Conservation (phyloP, 805 yeast species). For the Metschnikowia matae region DNA sequence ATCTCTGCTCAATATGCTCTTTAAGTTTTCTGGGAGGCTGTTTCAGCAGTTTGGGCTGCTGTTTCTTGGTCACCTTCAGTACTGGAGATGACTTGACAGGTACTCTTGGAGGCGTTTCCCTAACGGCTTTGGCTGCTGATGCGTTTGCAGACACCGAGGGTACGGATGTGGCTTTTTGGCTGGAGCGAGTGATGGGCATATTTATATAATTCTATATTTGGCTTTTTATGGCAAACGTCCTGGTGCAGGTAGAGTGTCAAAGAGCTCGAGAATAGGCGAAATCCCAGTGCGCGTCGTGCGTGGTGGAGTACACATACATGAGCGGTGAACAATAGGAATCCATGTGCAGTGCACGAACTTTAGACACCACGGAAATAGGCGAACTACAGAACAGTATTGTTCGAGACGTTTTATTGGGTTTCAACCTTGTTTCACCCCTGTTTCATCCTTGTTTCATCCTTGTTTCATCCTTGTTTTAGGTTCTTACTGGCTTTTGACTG, state of each 20-base stretch:
- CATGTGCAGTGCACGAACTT: too few relatives aligned
- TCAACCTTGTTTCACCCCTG: too few relatives aligned
- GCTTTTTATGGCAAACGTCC: neutral
- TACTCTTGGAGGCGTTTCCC: neutral
- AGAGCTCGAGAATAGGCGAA: neutral
- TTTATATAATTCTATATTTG: neutral
- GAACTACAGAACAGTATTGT: too few relatives aligned
- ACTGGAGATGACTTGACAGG: neutral
- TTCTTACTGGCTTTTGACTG: too few relatives aligned
- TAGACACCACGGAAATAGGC: too few relatives aligned
- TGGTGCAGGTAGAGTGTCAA: neutral
- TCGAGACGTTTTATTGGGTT: too few relatives aligned
- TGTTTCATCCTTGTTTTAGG: too few relatives aligned
- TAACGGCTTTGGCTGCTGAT: neutral
- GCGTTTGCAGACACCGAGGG: neutral
- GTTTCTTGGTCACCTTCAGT: neutral
- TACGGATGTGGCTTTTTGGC: neutral
- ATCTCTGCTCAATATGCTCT: conserved; percentile 13
- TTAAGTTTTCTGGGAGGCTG: conserved; percentile 1
- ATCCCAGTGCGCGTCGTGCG: neutral
- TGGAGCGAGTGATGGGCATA: conserved; percentile 2
- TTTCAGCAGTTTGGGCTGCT: too few relatives aligned
- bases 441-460: too few relatives aligned
- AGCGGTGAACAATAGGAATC: neutral
- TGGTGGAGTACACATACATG: neutral